Evolutionary conservation across 345 rosid genomes (phyloP), one percentile per base, ranked within the genome.

Genomic region (Sisymbrium irio): DNA sequence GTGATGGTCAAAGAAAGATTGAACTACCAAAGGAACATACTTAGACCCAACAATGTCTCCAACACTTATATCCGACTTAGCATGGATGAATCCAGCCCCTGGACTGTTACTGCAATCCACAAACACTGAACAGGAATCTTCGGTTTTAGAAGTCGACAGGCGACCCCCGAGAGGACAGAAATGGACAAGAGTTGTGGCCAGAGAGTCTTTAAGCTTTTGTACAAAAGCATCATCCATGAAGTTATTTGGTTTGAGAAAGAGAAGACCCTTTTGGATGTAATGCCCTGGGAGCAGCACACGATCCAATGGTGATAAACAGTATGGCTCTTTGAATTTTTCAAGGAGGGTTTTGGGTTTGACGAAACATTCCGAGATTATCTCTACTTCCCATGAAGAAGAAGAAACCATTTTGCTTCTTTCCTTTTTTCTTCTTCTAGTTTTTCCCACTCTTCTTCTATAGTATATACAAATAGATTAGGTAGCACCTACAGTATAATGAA

Each of bases 241-340:
- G 3, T 36, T 51, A 62, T 40, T 51, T 57, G 88, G 91, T 67
- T 90, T 91, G 73, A 74, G 57, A 49, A 74, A 90, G 41, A 76
- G 74, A 41, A 86, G 90, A 37, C 97, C 97, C 40, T 83, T 87
- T 61, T 93, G 97, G 77, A 89, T 89, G 77, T 90, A 87, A n/a
- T n/a, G n/a, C n/a, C n/a, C n/a, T 0, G 85, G 67, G 15, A 93
- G 76, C 81, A 93, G 39, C 7, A 60, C 42, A 18, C 83, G 86
- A 39, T 87, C 93, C 80, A 87, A 53, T 25, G 83, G 77, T 4
- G 85, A n/a, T n/a, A n/a, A n/a, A n/a, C n/a, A n/a, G n/a, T n/a
- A n/a, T n/a, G n/a, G n/a, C n/a, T n/a, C n/a, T n/a, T n/a, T n/a
- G n/a, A n/a, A n/a, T n/a, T n/a, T n/a, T n/a, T n/a, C n/a, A n/a